Base-by-base conservation (phyloP, 352 stramenopile genomes). In the Pythium phragmiticola region DNA sequence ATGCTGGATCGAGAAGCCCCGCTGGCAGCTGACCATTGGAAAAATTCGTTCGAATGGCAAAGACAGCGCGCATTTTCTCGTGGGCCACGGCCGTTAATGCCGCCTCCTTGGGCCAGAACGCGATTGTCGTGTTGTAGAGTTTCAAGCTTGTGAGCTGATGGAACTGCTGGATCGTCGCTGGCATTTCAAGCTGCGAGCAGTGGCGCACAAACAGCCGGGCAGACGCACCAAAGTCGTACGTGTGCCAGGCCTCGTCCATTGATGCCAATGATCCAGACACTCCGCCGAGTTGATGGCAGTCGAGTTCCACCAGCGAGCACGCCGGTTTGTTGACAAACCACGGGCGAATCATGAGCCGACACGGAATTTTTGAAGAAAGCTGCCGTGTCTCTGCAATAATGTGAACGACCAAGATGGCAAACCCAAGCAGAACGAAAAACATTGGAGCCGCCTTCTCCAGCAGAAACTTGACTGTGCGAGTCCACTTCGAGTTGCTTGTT, bases 11-110 rank as follows among this genome's bases (percentile, higher is more conserved):
- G 3, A 45, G 2, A 0, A 66, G 30, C 11, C 49, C 59, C 23
- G 59, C 17, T 3, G 59, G 59, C 17, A 66, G 39, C n/a, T 28
- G 19, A 12, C 26, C 59, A n/a, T 48, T 23, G 2, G 23, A 8
- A 4, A 59, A 54, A 6, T 43, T 42, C 9, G 52, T 51, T 7
- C 60, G 60, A 0, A 53, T 11, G 7, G 16, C 7, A 33, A 37
- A 14, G 1, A 53, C 16, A 19, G 47, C 9, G 7, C 47, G 47
- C 47, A 53, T 19, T 7, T 7, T 14, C 9, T 14, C 5, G 19
- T 53, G 47, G 21, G n/a, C 47, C 9, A 17, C 17, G 19, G 9
- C 47, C 11, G 47, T 53, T 1, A 53, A 14, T 33, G 21, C 47
- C 9, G 47, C 19, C 7, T 33, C 19, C 9, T 53, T 23, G 19